Evolutionary conservation across 192 early-diverging fungal genomes (phyloP).

Genomic region (Coemansia sp.): DNA sequence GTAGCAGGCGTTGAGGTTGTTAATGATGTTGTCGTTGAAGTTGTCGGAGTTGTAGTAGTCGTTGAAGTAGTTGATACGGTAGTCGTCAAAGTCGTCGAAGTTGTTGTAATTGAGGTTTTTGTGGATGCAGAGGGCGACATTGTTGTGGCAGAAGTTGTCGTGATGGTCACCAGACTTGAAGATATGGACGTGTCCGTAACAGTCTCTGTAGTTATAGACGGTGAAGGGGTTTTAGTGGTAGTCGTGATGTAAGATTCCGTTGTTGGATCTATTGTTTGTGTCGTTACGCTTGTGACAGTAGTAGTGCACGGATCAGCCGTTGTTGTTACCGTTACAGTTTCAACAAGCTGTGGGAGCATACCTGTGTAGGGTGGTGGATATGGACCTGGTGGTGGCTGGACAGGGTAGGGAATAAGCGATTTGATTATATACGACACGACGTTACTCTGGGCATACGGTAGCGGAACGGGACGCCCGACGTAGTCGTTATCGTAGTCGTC

Average conservation of each 20-base stretch:
- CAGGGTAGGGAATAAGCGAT: neutral
- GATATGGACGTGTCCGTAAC: neutral
- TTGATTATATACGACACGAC: neutral
- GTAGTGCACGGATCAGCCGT: constrained; percentile 3
- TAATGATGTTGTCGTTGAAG: neutral
- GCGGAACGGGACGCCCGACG: neutral
- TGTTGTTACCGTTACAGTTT: neutral
- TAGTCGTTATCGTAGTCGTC: constrained; percentile 16
- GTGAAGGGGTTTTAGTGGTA: constrained; percentile 9
- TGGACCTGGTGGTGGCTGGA: neutral
- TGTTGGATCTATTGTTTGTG: neutral
- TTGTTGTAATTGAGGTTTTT: neutral
- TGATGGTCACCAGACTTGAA: too few species aligned
- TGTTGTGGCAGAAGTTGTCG: neutral
- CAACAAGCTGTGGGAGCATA: neutral
- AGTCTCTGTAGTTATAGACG: constrained; percentile 6
- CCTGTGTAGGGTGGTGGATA: neutral
- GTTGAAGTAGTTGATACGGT: neutral
- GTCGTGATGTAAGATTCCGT: neutral
- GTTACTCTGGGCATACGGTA: neutral
- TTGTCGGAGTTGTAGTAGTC: too few species aligned
- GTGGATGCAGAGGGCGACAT: too few species aligned
- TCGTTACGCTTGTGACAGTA: constrained; percentile 10
- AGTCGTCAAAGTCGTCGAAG: neutral
- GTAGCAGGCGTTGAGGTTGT: neutral